phyloP scores from a whole-genome alignment of 1,284 basidiomycete genomes.

The Athelia psychrophila region DNA sequence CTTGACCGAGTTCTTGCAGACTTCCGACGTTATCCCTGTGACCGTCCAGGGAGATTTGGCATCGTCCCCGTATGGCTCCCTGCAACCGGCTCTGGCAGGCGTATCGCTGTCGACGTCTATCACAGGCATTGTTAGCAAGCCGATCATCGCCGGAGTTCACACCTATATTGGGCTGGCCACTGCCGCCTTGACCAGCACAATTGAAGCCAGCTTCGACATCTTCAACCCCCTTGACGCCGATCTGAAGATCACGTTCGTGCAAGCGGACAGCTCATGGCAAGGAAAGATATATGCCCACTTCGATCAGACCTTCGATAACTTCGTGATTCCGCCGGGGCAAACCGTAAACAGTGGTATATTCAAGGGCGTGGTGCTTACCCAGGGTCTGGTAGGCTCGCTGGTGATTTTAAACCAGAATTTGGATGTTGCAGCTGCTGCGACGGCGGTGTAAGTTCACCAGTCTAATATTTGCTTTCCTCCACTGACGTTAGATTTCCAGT shows the following conservation, averaged over 20 bases:
- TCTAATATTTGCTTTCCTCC: background rate
- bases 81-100: slow-evolving; percentile 56
- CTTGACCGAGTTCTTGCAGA: slow-evolving; percentile 54
- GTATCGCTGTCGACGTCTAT: slow-evolving; percentile 49
- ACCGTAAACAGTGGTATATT: slow-evolving; percentile 57
- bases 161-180: slow-evolving; percentile 46
- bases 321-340: slow-evolving; percentile 53
- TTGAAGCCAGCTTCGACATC: slow-evolving; percentile 53
- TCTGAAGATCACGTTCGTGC: slow-evolving; percentile 52
- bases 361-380: slow-evolving; percentile 50
- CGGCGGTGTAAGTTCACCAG: slow-evolving; percentile 31
- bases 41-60: slow-evolving; percentile 55
- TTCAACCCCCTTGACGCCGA: slow-evolving; percentile 58
- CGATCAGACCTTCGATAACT: slow-evolving; percentile 47
- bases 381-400: slow-evolving; percentile 53
- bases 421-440: slow-evolving; percentile 49
- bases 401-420: slow-evolving; percentile 53
- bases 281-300: slow-evolving; percentile 58
- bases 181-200: slow-evolving; percentile 47
- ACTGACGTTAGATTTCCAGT: slow-evolving; percentile 13
- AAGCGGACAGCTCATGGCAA: slow-evolving; percentile 50
- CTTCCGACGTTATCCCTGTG: slow-evolving; percentile 41
- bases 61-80: slow-evolving; percentile 64
- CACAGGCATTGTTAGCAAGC: slow-evolving; percentile 41
- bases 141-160: slow-evolving; percentile 41